Evolutionary conservation across 1,284 basidiomycete species (phyloP), one percentile per base, ranked within the genome.

Genomic region (Pseudozyma pruni): DNA sequence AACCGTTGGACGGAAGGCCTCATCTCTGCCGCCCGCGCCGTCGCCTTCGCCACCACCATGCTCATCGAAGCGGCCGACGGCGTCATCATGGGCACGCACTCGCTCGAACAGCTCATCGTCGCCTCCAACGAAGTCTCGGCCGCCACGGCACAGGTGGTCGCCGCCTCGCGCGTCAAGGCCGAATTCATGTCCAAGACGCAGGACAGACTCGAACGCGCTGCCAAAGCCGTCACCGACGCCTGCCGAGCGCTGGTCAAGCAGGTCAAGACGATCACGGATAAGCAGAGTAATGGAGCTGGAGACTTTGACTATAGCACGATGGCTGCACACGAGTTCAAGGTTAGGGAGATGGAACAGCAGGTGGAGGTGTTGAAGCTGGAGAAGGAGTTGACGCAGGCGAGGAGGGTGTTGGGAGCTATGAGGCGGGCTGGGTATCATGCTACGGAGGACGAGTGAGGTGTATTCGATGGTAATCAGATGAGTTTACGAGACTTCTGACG

Each of bases 1-100:
- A 98, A 98, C 84, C 89, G 96, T 66, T 99, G 96, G 96, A 98
- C 96, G 17, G 96, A 99, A 83, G 96, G 96, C 73, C 89, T 99
- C 71, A 95, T 98, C 76, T 96, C 93, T 29, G 96, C 96, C 20
- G 96, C 96, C 29, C 96, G 96, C 83, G 89, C 96, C 7, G 96
- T 98, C 44, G 96, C 96, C 2, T 96, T 95, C 79, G 93, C 96
- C 4, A 98, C 96, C n/a, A 91, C 89, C 62, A 86, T 97, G 72
- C 89, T 99, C 57, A 99, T 99, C 83, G 95, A 98, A 84, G 91
- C 90, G 60, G 96, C 96, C 13, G 96, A 99, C 82, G 96, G 96
- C 60, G 95, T 99, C 39, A 88, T 98, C 63, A 93, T 91, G 1
- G 95, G 95, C 29, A 94, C 94, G 14, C 94, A 98, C 84, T 94